phyloP scores from a whole-genome alignment of 306 rosid species.

The Cercis canadensis region DNA sequence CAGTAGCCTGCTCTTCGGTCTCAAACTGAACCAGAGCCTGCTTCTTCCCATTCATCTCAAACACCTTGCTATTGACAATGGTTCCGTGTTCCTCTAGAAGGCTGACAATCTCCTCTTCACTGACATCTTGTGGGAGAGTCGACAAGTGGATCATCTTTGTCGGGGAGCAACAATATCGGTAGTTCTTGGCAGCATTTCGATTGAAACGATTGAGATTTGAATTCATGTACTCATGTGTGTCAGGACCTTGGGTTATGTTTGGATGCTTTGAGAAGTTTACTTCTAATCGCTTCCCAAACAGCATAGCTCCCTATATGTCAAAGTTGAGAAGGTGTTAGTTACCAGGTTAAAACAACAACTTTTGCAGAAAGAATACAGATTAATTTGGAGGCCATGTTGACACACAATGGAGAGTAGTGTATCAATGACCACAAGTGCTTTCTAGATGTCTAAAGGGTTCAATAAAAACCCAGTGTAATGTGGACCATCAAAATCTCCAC shows the following conservation, averaged over 20 bases:
- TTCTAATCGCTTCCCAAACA: slow-evolving; percentile 91
- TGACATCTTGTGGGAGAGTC: slow-evolving; percentile 87
- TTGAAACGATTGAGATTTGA: slow-evolving; percentile 97
- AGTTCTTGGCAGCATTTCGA: slow-evolving; percentile 98
- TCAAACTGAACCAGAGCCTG: slow-evolving; percentile 92
- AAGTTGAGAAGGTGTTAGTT: slow-evolving; percentile 13
- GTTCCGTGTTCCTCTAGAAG: slow-evolving; percentile 83
- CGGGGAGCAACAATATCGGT: slow-evolving; percentile 96
- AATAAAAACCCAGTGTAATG: neutral
- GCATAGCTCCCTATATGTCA: slow-evolving; percentile 71
- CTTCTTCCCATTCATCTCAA: slow-evolving; percentile 98
- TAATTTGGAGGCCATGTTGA: slow-evolving; percentile 13
- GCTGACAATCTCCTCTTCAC: slow-evolving; percentile 82
- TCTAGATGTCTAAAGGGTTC: slow-evolving; percentile 13
- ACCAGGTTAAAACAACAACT: neutral
- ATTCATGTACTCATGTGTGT: slow-evolving; percentile 82
- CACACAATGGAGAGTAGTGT: neutral
- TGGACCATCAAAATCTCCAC: neutral
- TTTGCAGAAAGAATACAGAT: slow-evolving; percentile 3
- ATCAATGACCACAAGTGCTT: slow-evolving; percentile 5
- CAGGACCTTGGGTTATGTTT: slow-evolving; percentile 91
- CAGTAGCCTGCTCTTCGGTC: slow-evolving; percentile 94
- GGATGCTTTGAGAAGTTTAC: slow-evolving; percentile 95
- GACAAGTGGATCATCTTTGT: slow-evolving; percentile 93
- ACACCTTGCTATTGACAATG: slow-evolving; percentile 79